A percentile compares a stretch with the other conserved stretches of the same genome.
These are phyloP conservation scores for Apophysomyces elegans DNA, from an alignment of 371 early-diverging fungal species.

Conservation along the genomic window DNA sequence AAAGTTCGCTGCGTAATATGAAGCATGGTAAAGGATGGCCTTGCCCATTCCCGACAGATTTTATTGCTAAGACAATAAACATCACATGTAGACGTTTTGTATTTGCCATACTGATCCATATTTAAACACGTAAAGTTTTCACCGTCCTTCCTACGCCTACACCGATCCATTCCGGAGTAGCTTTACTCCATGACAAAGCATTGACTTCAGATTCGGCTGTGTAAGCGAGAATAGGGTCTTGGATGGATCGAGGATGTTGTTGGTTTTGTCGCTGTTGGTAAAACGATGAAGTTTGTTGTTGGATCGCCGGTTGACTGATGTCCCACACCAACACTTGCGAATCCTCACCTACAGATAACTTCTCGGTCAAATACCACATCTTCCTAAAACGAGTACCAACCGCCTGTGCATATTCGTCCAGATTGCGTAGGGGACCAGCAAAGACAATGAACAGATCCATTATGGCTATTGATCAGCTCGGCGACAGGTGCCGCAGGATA, in stretches of 20 bases:
- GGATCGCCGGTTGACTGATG: slow-evolving; percentile 43
- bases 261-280: slow-evolving; percentile 25
- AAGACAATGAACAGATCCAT: slow-evolving; percentile 73
- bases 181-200: slow-evolving; percentile 73
- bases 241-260: slow-evolving; percentile 38
- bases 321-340: slow-evolving; percentile 84
- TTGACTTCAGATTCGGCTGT: slow-evolving; percentile 72
- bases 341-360: slow-evolving; percentile 66
- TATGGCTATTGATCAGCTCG: slow-evolving; percentile 79
- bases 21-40: too few relatives aligned
- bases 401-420: slow-evolving; percentile 75
- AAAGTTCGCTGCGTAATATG: too few relatives aligned
- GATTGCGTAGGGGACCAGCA: slow-evolving; percentile 83
- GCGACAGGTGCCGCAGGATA: slow-evolving; percentile 87
- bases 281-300: slow-evolving; percentile 13
- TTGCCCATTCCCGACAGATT: too few relatives aligned
- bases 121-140: slow-evolving; percentile 61
- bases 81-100: background rate
- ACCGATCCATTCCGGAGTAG: slow-evolving; percentile 77
- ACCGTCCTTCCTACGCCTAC: slow-evolving; percentile 70
- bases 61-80: background rate
- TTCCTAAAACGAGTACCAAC: slow-evolving; percentile 39
- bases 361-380: background rate
- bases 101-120: background rate
- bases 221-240: slow-evolving; percentile 75